Evolutionary conservation across 2,329 filamentous ascomycete species (phyloP).

Genomic region (Colletotrichum brevisporum): DNA sequence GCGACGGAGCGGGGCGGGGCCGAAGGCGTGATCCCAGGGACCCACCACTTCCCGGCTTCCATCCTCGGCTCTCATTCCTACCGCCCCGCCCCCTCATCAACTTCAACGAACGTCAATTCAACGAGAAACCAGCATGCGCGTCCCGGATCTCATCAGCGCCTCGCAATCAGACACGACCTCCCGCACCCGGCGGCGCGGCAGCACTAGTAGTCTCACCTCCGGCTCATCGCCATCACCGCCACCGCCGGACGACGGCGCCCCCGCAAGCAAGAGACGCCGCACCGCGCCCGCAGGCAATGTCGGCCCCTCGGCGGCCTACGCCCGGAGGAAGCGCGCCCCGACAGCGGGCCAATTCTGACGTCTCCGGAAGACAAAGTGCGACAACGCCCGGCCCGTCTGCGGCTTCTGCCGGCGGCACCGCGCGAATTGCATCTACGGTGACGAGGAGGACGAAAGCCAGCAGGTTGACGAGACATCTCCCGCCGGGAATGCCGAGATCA

Average conservation of each 20-base stretch:
- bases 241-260: neutral
- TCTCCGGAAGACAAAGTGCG: conserved; percentile 31
- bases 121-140: too few species aligned
- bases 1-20: too few species aligned
- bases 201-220: neutral
- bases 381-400: conserved; percentile 17
- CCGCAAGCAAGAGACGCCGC: neutral
- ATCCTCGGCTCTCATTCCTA: too few species aligned
- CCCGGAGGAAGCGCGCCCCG: conserved; percentile 26
- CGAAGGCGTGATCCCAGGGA: too few species aligned
- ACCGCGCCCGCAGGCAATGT: neutral
- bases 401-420: conserved; percentile 26
- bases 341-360: conserved; percentile 36
- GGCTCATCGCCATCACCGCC: neutral
- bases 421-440: conserved; percentile 31
- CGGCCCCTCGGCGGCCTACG: neutral
- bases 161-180: neutral
- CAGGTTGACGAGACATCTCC: neutral
- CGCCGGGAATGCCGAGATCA: neutral
- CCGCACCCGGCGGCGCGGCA: neutral
- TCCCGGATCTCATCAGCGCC: conserved; percentile 21
- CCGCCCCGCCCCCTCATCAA: too few species aligned
- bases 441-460: neutral
- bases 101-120: too few species aligned
- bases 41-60: too few species aligned